Base-by-base conservation (phyloP, 1,139 yeast species). In the Debaryomycetaceae sp. region DNA sequence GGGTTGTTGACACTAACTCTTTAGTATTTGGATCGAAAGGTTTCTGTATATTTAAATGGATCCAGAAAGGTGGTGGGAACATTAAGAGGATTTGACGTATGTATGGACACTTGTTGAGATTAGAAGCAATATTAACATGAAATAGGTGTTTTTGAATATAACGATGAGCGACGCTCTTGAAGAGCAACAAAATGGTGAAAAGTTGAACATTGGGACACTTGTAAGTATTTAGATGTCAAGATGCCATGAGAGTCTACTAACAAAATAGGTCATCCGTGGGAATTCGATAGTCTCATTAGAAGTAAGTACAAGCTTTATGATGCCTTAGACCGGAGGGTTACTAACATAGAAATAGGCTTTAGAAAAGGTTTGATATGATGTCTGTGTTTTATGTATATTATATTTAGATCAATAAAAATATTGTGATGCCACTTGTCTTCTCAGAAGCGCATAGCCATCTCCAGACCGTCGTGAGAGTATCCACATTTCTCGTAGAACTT, bases 401-500 rank as follows among this genome's bases (percentile, higher is more conserved):
- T 41, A 24, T 36, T 8, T 27, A 27, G 27, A 24, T 29, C 17
- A 38, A 17, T 27, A 38, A 27, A 4, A 17, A 23, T 4, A 9
- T 20, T 33, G 35, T 48, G 49, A 33, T 22, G 14, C 39, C 14
- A 34, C 6, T 4, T 29, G 24, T 24, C 22, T n/a, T 9, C 23
- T 24, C 38, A 34, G 48, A 62, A 66, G 40, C 74, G 57, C 43
- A 54, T 60, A 40, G 54, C 56, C 97, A 90, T 90, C 62, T 87
- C 95, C 37, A 81, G 69, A 6, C 97, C 97, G 35, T 82, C 85
- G 44, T 74, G 66, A 20, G 58, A 59, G 56, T 75, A 77, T 1
- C 87, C 88, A 69, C 99, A 95, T 66, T 90, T 93, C 56, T 89
- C 88, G 62, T 93, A 93, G 66, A 93, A 93, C 2, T 81, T 84